Evolutionary conservation across 1,284 basidiomycete species (phyloP).

Genomic region (Phlebopus sp.): DNA sequence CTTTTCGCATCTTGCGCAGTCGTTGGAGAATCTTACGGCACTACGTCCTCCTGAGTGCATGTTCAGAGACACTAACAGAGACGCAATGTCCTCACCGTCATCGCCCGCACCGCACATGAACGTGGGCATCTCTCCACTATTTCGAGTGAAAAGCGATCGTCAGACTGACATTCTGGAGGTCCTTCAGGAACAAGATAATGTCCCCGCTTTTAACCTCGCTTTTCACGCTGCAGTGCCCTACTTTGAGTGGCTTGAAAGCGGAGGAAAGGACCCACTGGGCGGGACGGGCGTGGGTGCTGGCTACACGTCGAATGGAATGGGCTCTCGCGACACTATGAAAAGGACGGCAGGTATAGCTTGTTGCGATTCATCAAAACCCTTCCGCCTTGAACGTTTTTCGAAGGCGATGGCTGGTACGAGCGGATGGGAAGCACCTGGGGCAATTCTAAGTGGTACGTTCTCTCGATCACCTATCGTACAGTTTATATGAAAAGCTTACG

Average conservation of each 20-base stretch:
- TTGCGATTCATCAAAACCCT: slow-evolving; percentile 27
- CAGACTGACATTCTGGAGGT: background rate
- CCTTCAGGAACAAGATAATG: slow-evolving; percentile 9
- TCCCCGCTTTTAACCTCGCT: slow-evolving; percentile 53
- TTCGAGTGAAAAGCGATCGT: background rate
- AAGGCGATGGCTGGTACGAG: slow-evolving; percentile 67
- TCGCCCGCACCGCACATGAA: too few relatives aligned
- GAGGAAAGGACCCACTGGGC: slow-evolving; percentile 27
- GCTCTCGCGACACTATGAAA: background rate
- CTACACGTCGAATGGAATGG: background rate
- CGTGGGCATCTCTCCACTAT: too few relatives aligned
- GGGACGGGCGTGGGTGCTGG: slow-evolving; percentile 20
- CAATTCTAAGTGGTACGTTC: slow-evolving; percentile 50
- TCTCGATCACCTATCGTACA: background rate
- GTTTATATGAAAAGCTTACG: background rate
- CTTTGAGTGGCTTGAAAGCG: slow-evolving; percentile 58
- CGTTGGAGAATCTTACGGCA: background rate
- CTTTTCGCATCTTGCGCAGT: slow-evolving; percentile 1
- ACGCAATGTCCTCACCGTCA: too few relatives aligned
- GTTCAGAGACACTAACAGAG: too few relatives aligned
- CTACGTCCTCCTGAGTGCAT: background rate
- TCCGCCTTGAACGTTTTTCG: slow-evolving; percentile 62
- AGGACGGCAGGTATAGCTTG: background rate
- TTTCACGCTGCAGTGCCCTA: slow-evolving; percentile 46
- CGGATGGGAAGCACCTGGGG: slow-evolving; percentile 61